Base-by-base conservation (phyloP, 78 protist genomes). In the Speleostelium caveatum region DNA sequence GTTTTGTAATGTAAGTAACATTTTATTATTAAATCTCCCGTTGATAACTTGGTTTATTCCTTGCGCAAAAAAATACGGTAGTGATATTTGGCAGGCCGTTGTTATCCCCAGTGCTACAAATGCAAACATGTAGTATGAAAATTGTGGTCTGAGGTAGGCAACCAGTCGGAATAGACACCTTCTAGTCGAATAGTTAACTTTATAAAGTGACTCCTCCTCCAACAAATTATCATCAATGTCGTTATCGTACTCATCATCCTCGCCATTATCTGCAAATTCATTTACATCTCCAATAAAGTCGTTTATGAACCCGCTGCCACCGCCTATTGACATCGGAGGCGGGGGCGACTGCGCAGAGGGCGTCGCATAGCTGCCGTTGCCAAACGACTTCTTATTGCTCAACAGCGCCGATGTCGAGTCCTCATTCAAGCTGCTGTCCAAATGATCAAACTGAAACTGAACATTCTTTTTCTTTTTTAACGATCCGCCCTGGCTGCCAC, bases 61-160 rank as follows among this genome's bases (percentile, higher is more conserved):
- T 14, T 45, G 6, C 6, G 53, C 77, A 69, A 83, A 83, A 60
- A 61, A 83, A 42, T 35, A 83, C 2, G 90, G 90, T 28, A 83
- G 33, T 41, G 75, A 41, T 58, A 83, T 32, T 83, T 83, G 90
- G 42, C 90, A 83, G n/a, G 59, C 28, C 6, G 78, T 69, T 21
- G 90, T 83, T 30, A 83, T 32, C 28, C 62, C n/a, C 2, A 83
- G 30, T 42, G 90, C 67, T n/a, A 83, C 21, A 22, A 83, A 58
- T 7, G 67, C 90, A 67, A 83, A 83, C 41, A 69, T 62, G n/a
- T 33, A 83, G 32, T 69, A 83, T 78, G 79, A 83, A 42, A 83
- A 68, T 32, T 83, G 90, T 38, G 90, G 88, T 51, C 72, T 33
- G 6, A 83, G 19, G 42, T 83, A 83, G 4, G 62, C 21, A 21